phyloP scores from a whole-genome alignment of 2,329 filamentous ascomycete species.

The Trichoderma sp. region DNA sequence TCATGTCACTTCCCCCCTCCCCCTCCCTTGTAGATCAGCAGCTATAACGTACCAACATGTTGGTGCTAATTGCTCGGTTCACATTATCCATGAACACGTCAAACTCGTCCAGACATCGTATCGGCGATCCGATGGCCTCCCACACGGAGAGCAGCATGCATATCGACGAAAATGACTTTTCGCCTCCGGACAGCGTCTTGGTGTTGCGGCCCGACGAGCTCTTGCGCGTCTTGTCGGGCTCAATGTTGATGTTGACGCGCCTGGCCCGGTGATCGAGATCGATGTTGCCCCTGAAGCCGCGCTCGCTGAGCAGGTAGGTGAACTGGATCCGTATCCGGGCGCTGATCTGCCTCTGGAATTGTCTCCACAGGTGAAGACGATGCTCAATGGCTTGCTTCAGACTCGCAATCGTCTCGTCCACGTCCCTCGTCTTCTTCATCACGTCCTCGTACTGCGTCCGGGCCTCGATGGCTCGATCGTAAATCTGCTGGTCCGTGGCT shows the following conservation, averaged over 20 bases:
- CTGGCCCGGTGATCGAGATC: slow-evolving; percentile 75
- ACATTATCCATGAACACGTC: slow-evolving; percentile 99
- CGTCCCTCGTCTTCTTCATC: slow-evolving; percentile 45
- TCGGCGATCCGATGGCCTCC: slow-evolving; percentile 96
- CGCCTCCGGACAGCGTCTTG: slow-evolving; percentile 90
- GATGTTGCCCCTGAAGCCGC: slow-evolving; percentile 82
- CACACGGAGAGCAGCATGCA: slow-evolving; percentile 90
- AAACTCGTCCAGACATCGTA: slow-evolving; percentile 95
- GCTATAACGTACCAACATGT: slow-evolving; percentile 72
- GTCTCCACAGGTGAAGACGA: slow-evolving; percentile 74
- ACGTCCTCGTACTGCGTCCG: slow-evolving; percentile 49
- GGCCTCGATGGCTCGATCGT: slow-evolving; percentile 49
- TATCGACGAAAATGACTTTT: slow-evolving; percentile 97
- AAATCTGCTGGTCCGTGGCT: slow-evolving; percentile 66
- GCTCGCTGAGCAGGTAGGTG: slow-evolving; percentile 83
- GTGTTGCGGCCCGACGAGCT: slow-evolving; percentile 75
- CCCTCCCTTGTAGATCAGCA: not conserved
- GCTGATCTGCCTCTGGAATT: slow-evolving; percentile 83
- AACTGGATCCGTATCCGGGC: slow-evolving; percentile 85
- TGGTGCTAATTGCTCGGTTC: slow-evolving; percentile 89
- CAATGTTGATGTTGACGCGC: slow-evolving; percentile 75
- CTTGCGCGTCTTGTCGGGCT: slow-evolving; percentile 69
- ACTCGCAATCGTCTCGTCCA: slow-evolving; percentile 46
- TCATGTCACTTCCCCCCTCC: not conserved
- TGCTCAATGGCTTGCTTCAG: slow-evolving; percentile 64